Base-by-base conservation (phyloP, 768 basidiomycete species). In the Boletus rufocinnamomeus region DNA sequence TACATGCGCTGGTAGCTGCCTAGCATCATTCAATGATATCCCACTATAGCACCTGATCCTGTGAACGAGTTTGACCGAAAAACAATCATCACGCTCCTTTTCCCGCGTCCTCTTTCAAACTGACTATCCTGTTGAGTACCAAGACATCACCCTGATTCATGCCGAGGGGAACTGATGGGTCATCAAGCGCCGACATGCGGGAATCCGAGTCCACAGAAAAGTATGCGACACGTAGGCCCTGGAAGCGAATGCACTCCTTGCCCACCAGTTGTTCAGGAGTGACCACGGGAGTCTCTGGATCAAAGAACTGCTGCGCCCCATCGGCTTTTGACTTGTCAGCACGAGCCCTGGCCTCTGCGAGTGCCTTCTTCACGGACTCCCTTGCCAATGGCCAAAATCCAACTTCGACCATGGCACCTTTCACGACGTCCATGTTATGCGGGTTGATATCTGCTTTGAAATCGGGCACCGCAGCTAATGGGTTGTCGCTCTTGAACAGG, bases 171-270 rank as follows among this genome's bases (percentile, higher is more conserved):
- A 67, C 74, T 2, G 74, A 76, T 6, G 76, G 72, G 60, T 87
- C 83, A 16, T 87, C 82, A 30, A 96, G 72, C 55, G 81, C 83
- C 17, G 81, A 83, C 37, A 95, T 66, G 37, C 81, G 79, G 38
- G 94, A 78, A 66, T 98, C 95, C 72, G 87, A 89, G 72, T 99
- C 97, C 28, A 98, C 78, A 21, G 92, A 84, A 69, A 99, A 98
- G 77, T 98, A 99, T 3, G 89, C 97, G 48, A 98, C 87, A 11
- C 97, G 86, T 68, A 98, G 80, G 9, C 95, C 97, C 75, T 99
- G 97, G 86, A 99, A 98, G 40, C 97, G 83, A 55, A 98, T 83
- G 69, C 89, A 92, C 74, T 98, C 97, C 72, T 89, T 89, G 28
- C 91, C 96, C 46, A 92, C 83, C 41, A 96, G 79, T 72, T 93